Percentiles rank a stretch among this genome's conserved stretches.
Evolutionary conservation across 164 flowering plant species (phyloP).

Genomic region (Magnolia officinalis): DNA sequence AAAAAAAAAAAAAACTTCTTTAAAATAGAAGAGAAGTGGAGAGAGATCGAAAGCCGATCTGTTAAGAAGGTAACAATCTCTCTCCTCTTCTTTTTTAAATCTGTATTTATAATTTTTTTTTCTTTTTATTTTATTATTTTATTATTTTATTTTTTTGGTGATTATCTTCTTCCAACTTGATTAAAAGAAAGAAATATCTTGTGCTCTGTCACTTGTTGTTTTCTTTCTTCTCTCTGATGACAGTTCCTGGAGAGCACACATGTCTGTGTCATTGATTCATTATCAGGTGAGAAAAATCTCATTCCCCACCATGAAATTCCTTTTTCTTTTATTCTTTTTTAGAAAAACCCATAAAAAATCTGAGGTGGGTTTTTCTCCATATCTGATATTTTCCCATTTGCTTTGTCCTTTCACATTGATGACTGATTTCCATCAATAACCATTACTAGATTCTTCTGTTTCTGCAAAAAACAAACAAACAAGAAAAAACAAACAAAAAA

Average conservation of each 20-base stretch:
- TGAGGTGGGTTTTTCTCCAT: conserved; percentile 16
- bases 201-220: too few relatives aligned
- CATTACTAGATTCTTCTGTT: not conserved
- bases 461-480: not conserved
- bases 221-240: not conserved
- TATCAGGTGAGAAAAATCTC: conserved; percentile 8
- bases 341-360: conserved; percentile 3
- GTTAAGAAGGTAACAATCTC: too few relatives aligned
- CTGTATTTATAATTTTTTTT: not conserved
- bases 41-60: too few relatives aligned
- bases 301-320: not conserved
- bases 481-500: too few relatives aligned
- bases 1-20: too few relatives aligned
- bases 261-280: not conserved
- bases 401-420: not conserved
- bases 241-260: not conserved
- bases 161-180: not conserved
- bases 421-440: not conserved
- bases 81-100: too few relatives aligned
- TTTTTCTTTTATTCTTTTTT: not conserved
- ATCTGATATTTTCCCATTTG: conserved; percentile 7
- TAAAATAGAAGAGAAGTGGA: too few relatives aligned
- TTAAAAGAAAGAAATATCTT: not conserved
- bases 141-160: not conserved
- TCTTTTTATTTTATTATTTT: not conserved